These are phyloP conservation scores for Saccharomyces hybrid DNA, from an alignment of 1,139 yeast species.

Conservation along the genomic window DNA sequence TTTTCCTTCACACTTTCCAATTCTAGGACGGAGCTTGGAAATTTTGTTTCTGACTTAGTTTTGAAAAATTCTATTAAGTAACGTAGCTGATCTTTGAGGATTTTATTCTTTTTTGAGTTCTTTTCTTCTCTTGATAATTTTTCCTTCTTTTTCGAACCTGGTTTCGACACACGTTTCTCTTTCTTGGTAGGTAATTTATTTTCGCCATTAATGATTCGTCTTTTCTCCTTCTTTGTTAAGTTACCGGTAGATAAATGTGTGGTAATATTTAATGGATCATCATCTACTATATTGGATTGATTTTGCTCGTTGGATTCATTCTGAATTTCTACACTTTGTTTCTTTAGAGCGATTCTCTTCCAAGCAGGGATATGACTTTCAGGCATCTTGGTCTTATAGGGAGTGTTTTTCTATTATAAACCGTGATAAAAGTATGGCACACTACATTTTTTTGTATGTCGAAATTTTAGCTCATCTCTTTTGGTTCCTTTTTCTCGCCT, in stretches of 20 bases:
- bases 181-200: constrained; percentile 18
- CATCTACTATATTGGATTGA: constrained; percentile 3
- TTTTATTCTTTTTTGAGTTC: constrained; percentile 22
- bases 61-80: constrained; percentile 61
- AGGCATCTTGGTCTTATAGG: constrained; percentile 13
- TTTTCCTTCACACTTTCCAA: constrained; percentile 22
- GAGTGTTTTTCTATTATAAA: not conserved
- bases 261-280: constrained; percentile 35
- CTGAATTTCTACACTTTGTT: constrained; percentile 16
- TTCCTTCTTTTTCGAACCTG: constrained; percentile 47
- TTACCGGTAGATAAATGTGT: constrained; percentile 42
- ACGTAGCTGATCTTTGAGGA: constrained; percentile 60
- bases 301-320: constrained; percentile 12
- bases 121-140: constrained; percentile 72
- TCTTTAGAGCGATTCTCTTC: constrained; percentile 72
- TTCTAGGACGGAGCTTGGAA: constrained; percentile 18
- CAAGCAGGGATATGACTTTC: constrained; percentile 65
- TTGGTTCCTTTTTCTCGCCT: not conserved
- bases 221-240: constrained; percentile 42
- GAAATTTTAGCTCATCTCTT: not conserved
- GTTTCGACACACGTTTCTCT: constrained; percentile 38
- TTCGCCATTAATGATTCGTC: constrained; percentile 37
- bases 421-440: too few species aligned
- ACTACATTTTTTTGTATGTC: not conserved
- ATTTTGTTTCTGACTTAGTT: constrained; percentile 39